Percentiles rank a stretch among this genome's conserved stretches.
Conservation (phyloP, 2,329 filamentous ascomycete genomes). For the Lasiodiplodia hormozganensis region DNA sequence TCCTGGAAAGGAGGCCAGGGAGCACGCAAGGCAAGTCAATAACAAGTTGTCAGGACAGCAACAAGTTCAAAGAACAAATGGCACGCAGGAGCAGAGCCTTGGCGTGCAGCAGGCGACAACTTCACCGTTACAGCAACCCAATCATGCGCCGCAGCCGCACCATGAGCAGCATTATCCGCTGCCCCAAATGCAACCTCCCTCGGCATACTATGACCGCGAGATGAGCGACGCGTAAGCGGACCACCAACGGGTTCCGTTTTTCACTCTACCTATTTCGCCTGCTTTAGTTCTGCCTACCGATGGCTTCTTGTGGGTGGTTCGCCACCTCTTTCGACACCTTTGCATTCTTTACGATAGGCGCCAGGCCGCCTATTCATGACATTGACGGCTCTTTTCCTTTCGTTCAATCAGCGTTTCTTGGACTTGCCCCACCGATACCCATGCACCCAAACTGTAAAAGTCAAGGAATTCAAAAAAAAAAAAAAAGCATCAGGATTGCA, state of each 20-base stretch:
- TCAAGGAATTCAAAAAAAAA: too few species aligned
- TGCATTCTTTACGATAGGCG: not conserved
- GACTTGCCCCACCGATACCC: not conserved
- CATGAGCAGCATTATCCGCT: not conserved
- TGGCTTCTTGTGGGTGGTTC: not conserved
- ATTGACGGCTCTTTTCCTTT: not conserved
- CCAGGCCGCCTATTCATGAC: not conserved
- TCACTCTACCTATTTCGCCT: not conserved
- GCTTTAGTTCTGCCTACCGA: not conserved
- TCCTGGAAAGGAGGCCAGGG: slow-evolving; percentile 35
- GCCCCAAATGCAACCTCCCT: not conserved
- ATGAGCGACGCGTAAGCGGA: not conserved
- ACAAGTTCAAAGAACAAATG: not conserved
- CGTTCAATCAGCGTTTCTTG: not conserved
- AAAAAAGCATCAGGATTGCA: not conserved
- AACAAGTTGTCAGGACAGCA: slow-evolving; percentile 2
- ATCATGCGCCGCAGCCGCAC: not conserved
- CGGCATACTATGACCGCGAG: not conserved
- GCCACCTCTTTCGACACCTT: not conserved
- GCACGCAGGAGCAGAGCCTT: not conserved
- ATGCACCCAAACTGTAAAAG: not conserved
- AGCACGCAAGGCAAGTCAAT: not conserved
- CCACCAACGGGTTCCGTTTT: not conserved
- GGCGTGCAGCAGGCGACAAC: not conserved
- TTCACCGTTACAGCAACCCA: not conserved